Evolutionary conservation across 805 yeast species (phyloP).

Genomic region (Candida quercuum): DNA sequence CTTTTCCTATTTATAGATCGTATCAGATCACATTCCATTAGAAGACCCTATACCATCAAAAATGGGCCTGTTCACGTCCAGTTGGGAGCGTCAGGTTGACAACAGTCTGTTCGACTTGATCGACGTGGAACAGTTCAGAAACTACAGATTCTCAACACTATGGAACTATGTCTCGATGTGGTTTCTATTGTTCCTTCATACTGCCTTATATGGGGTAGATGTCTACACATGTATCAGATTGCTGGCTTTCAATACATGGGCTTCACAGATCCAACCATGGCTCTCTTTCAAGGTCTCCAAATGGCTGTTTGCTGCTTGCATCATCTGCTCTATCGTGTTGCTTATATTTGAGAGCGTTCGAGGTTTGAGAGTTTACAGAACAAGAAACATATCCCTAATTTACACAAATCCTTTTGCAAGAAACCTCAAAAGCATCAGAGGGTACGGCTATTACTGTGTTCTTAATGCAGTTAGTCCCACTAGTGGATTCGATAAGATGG

Average conservation of each 20-base stretch:
- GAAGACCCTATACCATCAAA: too few relatives aligned
- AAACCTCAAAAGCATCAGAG: slow-evolving; percentile 46
- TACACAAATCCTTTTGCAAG: slow-evolving; percentile 66
- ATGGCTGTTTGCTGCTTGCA: slow-evolving; percentile 81
- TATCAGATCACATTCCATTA: too few relatives aligned
- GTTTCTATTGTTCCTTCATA: slow-evolving; percentile 33
- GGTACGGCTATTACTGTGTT: slow-evolving; percentile 67
- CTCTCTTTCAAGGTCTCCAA: slow-evolving; percentile 45
- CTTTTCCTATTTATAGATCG: too few relatives aligned
- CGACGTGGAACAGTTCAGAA: slow-evolving; percentile 41
- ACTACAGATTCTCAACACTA: slow-evolving; percentile 38
- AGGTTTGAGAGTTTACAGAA: slow-evolving; percentile 53
- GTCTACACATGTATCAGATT: slow-evolving; percentile 73
- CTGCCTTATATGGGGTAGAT: slow-evolving; percentile 60
- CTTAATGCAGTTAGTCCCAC: slow-evolving; percentile 66
- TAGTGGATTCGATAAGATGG: slow-evolving; percentile 57
- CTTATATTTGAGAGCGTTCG: slow-evolving; percentile 50
- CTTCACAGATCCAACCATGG: slow-evolving; percentile 44
- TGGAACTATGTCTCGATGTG: slow-evolving; percentile 37
- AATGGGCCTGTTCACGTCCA: slow-evolving; percentile 24
- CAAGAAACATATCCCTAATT: slow-evolving; percentile 61
- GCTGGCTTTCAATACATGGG: slow-evolving; percentile 69
- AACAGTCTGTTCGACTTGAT: slow-evolving; percentile 42
- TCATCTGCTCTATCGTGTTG: slow-evolving; percentile 60
- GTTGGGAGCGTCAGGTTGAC: slow-evolving; percentile 30